Evolutionary conservation across 1,139 yeast genomes (phyloP).

Genomic region (Magnusiomyces tetraspermus): DNA sequence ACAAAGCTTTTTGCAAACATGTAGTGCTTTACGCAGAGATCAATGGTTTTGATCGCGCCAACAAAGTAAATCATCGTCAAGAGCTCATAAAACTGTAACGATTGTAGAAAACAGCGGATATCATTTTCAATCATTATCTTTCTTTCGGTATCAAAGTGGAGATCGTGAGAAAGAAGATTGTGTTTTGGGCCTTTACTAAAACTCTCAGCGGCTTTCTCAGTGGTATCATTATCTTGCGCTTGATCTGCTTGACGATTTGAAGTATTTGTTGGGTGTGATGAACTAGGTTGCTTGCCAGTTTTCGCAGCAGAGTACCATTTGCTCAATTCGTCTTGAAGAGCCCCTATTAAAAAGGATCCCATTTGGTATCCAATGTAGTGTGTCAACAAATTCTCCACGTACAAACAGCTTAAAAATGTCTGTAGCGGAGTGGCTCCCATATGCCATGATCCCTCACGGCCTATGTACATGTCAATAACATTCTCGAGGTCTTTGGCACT

Average conservation of each 20-base stretch:
- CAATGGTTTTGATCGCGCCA: conserved; percentile 2
- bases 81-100: neutral
- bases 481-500: conserved; percentile 19
- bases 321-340: neutral
- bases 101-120: neutral
- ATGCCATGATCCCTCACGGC: conserved; percentile 34
- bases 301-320: conserved; percentile 3
- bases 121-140: neutral
- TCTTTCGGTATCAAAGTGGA: neutral
- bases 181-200: neutral
- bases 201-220: neutral
- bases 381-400: conserved; percentile 28
- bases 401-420: conserved; percentile 30
- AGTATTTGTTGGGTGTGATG: conserved; percentile 1
- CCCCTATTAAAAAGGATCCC: conserved; percentile 3
- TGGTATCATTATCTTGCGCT: neutral
- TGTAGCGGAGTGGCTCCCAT: conserved; percentile 32
- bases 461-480: conserved; percentile 28
- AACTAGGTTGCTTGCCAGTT: conserved; percentile 6
- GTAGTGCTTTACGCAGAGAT: neutral
- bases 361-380: conserved; percentile 12
- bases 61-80: neutral
- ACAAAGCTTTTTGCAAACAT: neutral
- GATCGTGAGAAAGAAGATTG: neutral
- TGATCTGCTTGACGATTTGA: neutral